Evolutionary conservation across 208 protist species (phyloP).

Genomic region (Herpetomonas tarakana): DNA sequence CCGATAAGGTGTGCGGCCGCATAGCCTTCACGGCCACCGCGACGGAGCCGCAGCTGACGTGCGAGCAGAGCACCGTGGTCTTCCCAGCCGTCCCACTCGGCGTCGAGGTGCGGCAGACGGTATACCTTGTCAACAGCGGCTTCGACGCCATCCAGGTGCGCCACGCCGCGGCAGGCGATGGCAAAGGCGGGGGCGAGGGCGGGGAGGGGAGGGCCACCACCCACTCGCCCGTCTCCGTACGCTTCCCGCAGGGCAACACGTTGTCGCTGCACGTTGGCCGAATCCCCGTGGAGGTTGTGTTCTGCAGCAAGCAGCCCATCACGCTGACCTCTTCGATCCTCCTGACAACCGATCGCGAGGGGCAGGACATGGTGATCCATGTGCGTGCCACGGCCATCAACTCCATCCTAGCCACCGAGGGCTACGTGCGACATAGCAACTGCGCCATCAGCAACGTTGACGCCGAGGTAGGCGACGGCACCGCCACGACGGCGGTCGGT

Average conservation of each 20-base stretch:
- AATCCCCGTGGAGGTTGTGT: conserved; percentile 68
- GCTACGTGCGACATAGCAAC: conserved; percentile 36
- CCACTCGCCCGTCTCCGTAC: conserved; percentile 62
- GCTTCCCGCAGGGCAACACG: conserved; percentile 70
- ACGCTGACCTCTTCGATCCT: conserved; percentile 85
- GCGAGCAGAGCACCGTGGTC: conserved; percentile 72
- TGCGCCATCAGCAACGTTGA: conserved; percentile 23
- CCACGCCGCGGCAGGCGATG: conserved; percentile 57
- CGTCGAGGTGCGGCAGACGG: conserved; percentile 47
- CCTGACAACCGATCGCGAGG: conserved; percentile 69
- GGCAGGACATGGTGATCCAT: conserved; percentile 67
- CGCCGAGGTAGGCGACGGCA: conserved; percentile 15
- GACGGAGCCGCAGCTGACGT: conserved; percentile 68
- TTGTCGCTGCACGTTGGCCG: conserved; percentile 10
- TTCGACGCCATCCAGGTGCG: conserved; percentile 88
- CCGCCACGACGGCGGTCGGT: background rate
- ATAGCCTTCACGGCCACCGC: conserved; percentile 58
- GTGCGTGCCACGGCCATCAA: conserved; percentile 88
- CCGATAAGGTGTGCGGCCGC: conserved; percentile 43
- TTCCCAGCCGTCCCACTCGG: conserved; percentile 89
- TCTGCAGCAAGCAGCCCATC: conserved; percentile 63
- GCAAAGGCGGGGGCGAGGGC: background rate
- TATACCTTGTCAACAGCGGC: conserved; percentile 90
- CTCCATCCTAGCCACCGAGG: conserved; percentile 76
- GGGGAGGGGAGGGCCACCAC: background rate